Percentiles rank a stretch among this genome's conserved stretches.
phyloP scores from a whole-genome alignment of 306 rosid species.

The Lablab purpureus region DNA sequence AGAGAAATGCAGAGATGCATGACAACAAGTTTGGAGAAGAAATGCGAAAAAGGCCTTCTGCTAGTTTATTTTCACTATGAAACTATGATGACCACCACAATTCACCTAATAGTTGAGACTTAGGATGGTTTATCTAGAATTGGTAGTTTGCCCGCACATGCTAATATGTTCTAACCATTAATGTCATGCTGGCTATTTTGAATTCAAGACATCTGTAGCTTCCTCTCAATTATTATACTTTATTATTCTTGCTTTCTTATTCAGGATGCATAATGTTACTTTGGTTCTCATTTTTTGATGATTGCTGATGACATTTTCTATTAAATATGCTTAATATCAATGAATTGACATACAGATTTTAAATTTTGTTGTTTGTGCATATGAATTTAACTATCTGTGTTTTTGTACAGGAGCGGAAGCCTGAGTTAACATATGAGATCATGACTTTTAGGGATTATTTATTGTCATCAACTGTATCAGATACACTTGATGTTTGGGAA shows the following conservation, averaged over 20 bases:
- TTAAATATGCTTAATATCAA: conserved; percentile 24
- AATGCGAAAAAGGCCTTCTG: conserved; percentile 1
- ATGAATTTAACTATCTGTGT: conserved; percentile 36
- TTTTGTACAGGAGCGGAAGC: conserved; percentile 83
- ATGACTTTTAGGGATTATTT: conserved; percentile 97
- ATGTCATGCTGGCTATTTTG: conserved; percentile 1
- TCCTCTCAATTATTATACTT: conserved; percentile 24
- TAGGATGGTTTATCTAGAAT: conserved; percentile 6
- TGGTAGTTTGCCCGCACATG: conserved; percentile 19
- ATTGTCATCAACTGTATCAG: conserved; percentile 87
- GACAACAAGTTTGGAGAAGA: conserved; percentile 32
- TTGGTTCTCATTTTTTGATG: conserved; percentile 15
- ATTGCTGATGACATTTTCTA: background rate
- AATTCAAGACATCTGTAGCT: conserved; percentile 20
- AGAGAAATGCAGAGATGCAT: conserved; percentile 16
- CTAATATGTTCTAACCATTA: conserved; percentile 20
- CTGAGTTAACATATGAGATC: conserved; percentile 83
- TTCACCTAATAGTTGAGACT: conserved; percentile 8
- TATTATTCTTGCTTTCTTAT: conserved; percentile 7
- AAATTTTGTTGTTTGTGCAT: conserved; percentile 8
- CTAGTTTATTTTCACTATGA: conserved; percentile 27
- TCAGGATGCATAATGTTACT: conserved; percentile 19
- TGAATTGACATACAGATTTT: conserved; percentile 6
- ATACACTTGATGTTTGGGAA: conserved; percentile 98
- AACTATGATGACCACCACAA: conserved; percentile 18